These are phyloP conservation scores for Cyberlindnera mississippiensis DNA, from an alignment of 805 yeast genomes.

Conservation along the genomic window DNA sequence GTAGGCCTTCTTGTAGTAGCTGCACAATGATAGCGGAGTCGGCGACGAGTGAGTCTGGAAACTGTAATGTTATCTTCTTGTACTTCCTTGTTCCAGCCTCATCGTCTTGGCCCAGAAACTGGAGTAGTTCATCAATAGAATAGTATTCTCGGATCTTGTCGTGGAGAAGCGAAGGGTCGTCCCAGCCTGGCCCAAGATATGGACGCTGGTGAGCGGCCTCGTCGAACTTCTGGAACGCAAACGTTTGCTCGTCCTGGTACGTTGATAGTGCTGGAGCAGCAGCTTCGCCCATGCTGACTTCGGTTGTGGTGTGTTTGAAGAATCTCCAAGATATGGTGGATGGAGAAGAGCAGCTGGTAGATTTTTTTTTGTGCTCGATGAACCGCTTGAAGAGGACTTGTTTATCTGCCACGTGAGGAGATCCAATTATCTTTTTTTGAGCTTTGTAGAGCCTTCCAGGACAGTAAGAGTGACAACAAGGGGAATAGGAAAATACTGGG, in stretches of 20 bases:
- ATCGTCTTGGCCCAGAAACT: slow-evolving; percentile 33
- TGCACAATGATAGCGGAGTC: slow-evolving; percentile 75
- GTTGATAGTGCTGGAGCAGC: slow-evolving; percentile 76
- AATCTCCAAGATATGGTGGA: too few relatives aligned
- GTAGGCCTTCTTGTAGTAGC: slow-evolving; percentile 37
- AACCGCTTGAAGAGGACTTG: too few relatives aligned
- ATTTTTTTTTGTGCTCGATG: too few relatives aligned
- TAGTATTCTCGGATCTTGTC: slow-evolving; percentile 48
- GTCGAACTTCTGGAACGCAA: slow-evolving; percentile 41
- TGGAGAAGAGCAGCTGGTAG: too few relatives aligned
- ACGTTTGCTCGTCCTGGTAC: slow-evolving; percentile 58
- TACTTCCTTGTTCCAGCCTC: slow-evolving; percentile 31
- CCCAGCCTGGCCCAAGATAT: slow-evolving; percentile 28
- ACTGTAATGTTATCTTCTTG: slow-evolving; percentile 72
- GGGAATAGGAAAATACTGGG: too few relatives aligned
- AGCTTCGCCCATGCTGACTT: slow-evolving; percentile 13
- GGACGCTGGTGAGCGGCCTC: slow-evolving; percentile 26
- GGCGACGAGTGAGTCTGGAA: slow-evolving; percentile 75
- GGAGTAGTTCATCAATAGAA: slow-evolving; percentile 44
- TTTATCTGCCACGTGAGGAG: too few relatives aligned
- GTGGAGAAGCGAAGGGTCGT: slow-evolving; percentile 14
- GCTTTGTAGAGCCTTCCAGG: too few relatives aligned
- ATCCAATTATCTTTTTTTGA: too few relatives aligned
- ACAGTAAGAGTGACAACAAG: too few relatives aligned
- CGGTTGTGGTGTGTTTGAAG: background rate